Base-by-base conservation (phyloP, 345 rosid species). In the Orychophragmus violaceus region DNA sequence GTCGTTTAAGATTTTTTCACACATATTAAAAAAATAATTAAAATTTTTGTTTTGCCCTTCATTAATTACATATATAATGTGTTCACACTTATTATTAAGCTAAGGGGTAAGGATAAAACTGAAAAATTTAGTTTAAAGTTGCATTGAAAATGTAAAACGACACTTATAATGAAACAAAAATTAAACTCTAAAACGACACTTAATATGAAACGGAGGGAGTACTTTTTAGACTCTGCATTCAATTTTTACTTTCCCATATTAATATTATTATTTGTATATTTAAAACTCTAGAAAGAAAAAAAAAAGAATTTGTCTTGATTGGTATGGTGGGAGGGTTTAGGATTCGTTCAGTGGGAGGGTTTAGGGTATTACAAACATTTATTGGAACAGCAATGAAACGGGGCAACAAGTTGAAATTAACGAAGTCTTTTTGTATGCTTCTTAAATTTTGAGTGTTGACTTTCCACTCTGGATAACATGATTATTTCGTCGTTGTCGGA, bases 371-470 rank as follows among this genome's bases (percentile, higher is more conserved):
- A 13, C 32, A 28, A 35, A 29, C 61, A 30, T 62, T 68, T 62
- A 70, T 50, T 70, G 69, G 42, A 56, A 46, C 70, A 55, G 41
- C 70, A 24, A 44, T 6, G 12, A 14, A 6, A 35, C 50, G 24
- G 2, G 3, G 21, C 17, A 52, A 27, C 6, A 30, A 7, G 11
- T 46, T 19, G 7, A 46, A 52, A 14, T 52, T 51, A 33, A 35
- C 14, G 5, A 64, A 9, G 24, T 10, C 13, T 68, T 2, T 33
- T 45, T 36, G n/a, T n/a, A 24, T 48, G 49, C 37, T 33, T 58
- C 16, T 58, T 58, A 24, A 58, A 48, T 59, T 17, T 7, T 3
- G n/a, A 57, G 64, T 6, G 19, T 57, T 45, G 49, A 68, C 57
- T 56, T 67, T 45, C 17, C 13, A n/a, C n/a, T 66, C 0, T 46